These are phyloP conservation scores for Fusarium torreyae DNA, from an alignment of 2,329 filamentous ascomycete species.

Conservation along the genomic window DNA sequence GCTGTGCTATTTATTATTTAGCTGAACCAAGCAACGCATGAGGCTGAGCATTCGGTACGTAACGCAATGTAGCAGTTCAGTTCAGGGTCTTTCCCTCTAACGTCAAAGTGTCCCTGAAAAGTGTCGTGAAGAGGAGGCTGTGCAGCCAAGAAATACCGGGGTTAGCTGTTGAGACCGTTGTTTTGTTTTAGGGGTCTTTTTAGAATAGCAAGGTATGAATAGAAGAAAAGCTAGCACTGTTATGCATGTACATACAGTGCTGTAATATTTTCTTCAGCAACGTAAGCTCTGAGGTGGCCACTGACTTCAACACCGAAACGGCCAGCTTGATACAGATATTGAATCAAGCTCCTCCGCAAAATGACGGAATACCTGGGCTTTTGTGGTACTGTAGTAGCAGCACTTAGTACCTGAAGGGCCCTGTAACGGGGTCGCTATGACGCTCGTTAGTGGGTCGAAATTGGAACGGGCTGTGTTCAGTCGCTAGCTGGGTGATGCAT, in stretches of 20 bases:
- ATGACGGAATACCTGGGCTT: slow-evolving; percentile 30
- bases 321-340: slow-evolving; percentile 17
- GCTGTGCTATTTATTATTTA: slow-evolving; percentile 29
- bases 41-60: slow-evolving; percentile 48
- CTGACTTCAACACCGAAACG: slow-evolving; percentile 25
- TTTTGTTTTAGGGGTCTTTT: slow-evolving; percentile 13
- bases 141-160: slow-evolving; percentile 38
- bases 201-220: not conserved
- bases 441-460: slow-evolving; percentile 31
- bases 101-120: slow-evolving; percentile 20
- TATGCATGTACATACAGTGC: no score
- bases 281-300: slow-evolving; percentile 1
- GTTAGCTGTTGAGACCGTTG: slow-evolving; percentile 17
- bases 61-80: slow-evolving; percentile 27
- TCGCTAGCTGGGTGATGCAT: not conserved
- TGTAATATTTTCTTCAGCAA: no score
- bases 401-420: slow-evolving; percentile 27
- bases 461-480: slow-evolving; percentile 15
- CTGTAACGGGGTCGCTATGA: slow-evolving; percentile 35
- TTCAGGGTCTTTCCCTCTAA: slow-evolving; percentile 31
- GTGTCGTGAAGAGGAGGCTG: slow-evolving; percentile 48
- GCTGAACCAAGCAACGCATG: slow-evolving; percentile 38
- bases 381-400: not conserved
- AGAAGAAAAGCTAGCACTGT: not conserved
- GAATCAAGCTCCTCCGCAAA: slow-evolving; percentile 34